Base-by-base conservation (phyloP, 257 asterid genomes). In the Lycium barbarum region DNA sequence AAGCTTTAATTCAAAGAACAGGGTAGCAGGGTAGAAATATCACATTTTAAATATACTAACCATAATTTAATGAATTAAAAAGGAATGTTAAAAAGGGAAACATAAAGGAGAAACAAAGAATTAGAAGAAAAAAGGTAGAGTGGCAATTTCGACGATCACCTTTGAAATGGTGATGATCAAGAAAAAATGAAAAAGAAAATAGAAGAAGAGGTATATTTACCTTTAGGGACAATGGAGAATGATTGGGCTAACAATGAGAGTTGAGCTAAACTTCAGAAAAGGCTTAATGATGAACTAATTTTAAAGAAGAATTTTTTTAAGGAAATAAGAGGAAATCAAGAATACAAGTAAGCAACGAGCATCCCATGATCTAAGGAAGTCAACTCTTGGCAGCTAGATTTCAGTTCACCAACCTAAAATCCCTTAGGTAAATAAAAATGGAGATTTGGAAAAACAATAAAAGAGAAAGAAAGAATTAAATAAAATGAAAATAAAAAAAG, bases 321-420 rank as follows among this genome's bases (percentile, higher is more conserved):
- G n/a, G n/a, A n/a, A n/a, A n/a, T 43, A 20, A 20, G n/a, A 78
- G 54, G 62, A 74, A 84, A 70, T 17, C 10, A 18, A 78, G 83
- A 86, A 59, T 84, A 78, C 86, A 84, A 85, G 85, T 81, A 91
- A 83, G 88, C 89, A 81, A 91, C 88, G 92, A 88, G 95, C 87
- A 88, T 84, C 84, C 92, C 95, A 90, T 89, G 89, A 94, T 89
- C 87, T 76, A 72, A 11, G 91, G 80, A 91, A 92, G 97, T 94
- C 94, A 93, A 94, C 88, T 91, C 90, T 70, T 45, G 90, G 95
- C 95, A 93, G 97, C 93, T 94, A 94, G 93, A 91, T 81, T 91
- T 87, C 89, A 82, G 97, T 83, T 91, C 90, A 93, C 92, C 98
- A 93, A 94, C 90, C 87, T 80, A 33, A 58, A 53, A 87, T 83